A percentile compares a stretch with the other conserved stretches of the same genome.
Conservation (phyloP, 768 basidiomycete species). For the Tephrocybe sp. region DNA sequence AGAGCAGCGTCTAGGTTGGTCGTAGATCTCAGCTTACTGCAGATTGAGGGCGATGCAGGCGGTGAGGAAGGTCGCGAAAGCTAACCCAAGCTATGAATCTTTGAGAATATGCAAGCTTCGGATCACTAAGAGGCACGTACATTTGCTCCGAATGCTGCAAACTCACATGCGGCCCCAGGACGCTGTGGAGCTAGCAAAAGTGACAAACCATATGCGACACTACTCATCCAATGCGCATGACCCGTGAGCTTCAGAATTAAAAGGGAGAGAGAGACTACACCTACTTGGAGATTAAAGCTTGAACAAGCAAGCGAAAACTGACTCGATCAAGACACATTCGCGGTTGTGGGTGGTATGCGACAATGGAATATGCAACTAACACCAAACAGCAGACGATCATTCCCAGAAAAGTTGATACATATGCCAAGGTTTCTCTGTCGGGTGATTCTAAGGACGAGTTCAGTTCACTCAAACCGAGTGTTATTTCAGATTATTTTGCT, state of each 20-base stretch:
- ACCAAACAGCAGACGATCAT: conserved; percentile 13
- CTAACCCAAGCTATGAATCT: neutral
- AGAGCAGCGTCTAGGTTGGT: neutral
- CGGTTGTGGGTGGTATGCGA: neutral
- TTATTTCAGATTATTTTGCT: too few species aligned
- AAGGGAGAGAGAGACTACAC: neutral
- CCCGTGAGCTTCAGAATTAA: neutral
- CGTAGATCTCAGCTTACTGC: conserved; percentile 13
- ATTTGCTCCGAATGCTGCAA: conserved; percentile 23
- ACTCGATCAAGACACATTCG: conserved; percentile 13
- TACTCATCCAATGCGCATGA: too few species aligned
- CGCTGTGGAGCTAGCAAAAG: conserved; percentile 12
- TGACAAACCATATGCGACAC: conserved; percentile 23
- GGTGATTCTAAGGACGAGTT: too few species aligned
- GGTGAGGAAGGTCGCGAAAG: conserved; percentile 23
- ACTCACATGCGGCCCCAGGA: conserved; percentile 13
- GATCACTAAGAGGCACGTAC: conserved; percentile 5
- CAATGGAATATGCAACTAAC: conserved; percentile 7
- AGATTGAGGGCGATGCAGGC: conserved; percentile 27
- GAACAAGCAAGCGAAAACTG: conserved; percentile 12
- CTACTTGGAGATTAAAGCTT: conserved; percentile 12
- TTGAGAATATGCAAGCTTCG: neutral
- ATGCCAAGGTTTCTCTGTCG: conserved; percentile 11
- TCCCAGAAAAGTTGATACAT: conserved; percentile 11
- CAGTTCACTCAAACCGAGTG: too few species aligned